These are phyloP conservation scores for Ambrosia hybrid DNA, from an alignment of 140 eudicot genomes.

Conservation along the genomic window DNA sequence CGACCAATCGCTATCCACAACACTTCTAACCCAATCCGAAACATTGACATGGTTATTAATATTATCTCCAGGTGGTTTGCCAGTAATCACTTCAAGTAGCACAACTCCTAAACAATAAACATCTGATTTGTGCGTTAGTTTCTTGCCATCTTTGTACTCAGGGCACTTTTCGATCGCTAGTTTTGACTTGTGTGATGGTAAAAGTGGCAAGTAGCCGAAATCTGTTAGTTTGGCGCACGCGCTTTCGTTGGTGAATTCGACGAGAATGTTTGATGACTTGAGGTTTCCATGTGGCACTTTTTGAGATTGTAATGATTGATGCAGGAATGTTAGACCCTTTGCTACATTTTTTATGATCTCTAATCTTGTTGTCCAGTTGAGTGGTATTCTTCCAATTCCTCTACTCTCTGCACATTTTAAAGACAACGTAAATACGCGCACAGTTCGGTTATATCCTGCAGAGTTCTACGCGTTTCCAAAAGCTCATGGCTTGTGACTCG, in stretches of 20 bases:
- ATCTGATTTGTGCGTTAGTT: slow-evolving; percentile 51
- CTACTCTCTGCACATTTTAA: slow-evolving; percentile 41
- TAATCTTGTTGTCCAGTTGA: slow-evolving; percentile 65
- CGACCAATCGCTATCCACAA: slow-evolving; percentile 57
- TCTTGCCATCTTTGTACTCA: slow-evolving; percentile 44
- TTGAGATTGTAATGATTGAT: slow-evolving; percentile 46
- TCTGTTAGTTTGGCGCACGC: slow-evolving; percentile 54
- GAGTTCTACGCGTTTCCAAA: too few species aligned
- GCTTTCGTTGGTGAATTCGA: slow-evolving; percentile 28
- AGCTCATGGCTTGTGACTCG: too few species aligned
- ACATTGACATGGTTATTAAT: slow-evolving; percentile 39
- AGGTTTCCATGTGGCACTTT: slow-evolving; percentile 71
- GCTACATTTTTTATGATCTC: slow-evolving; percentile 62
- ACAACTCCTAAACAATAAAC: slow-evolving; percentile 71
- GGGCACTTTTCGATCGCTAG: slow-evolving; percentile 50
- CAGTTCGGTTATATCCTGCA: too few species aligned
- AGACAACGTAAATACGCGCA: not conserved
- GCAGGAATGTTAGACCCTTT: slow-evolving; percentile 53
- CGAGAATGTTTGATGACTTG: slow-evolving; percentile 64
- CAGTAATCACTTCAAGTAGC: slow-evolving; percentile 62
- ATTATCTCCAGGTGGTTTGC: slow-evolving; percentile 45
- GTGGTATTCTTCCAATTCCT: slow-evolving; percentile 53
- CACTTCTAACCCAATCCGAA: slow-evolving; percentile 56
- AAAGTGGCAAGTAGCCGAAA: slow-evolving; percentile 57
- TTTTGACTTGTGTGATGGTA: slow-evolving; percentile 36